A percentile compares a stretch with the other conserved stretches of the same genome.
phyloP scores from a whole-genome alignment of 2,329 filamentous ascomycete species.

The Dactylella cylindrospora region DNA sequence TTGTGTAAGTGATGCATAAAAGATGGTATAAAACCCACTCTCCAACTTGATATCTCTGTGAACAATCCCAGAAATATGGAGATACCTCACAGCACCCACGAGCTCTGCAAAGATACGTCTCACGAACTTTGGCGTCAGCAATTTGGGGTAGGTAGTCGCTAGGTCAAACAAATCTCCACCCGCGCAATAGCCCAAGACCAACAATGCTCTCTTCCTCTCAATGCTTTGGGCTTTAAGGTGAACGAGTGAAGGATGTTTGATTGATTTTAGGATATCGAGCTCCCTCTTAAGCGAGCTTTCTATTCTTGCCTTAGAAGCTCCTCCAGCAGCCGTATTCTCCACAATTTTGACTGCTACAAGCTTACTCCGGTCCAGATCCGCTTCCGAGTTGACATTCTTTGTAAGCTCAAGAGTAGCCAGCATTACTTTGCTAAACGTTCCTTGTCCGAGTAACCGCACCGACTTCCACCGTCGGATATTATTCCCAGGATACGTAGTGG shows the following conservation, averaged over 20 bases:
- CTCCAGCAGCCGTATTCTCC: constrained; percentile 89
- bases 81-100: constrained; percentile 78
- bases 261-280: constrained; percentile 84
- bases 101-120: constrained; percentile 87
- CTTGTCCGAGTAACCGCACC: constrained; percentile 79
- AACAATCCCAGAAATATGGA: constrained; percentile 83
- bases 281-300: constrained; percentile 93
- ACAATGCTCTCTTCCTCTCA: constrained; percentile 75
- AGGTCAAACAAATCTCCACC: constrained; percentile 95
- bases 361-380: constrained; percentile 67
- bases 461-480: constrained; percentile 77
- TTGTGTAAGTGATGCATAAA: constrained; percentile 40
- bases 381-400: constrained; percentile 57
- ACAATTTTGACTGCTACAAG: constrained; percentile 94
- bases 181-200: constrained; percentile 88
- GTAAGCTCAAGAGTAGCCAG: constrained; percentile 73
- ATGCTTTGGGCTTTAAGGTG: constrained; percentile 90
- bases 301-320: constrained; percentile 80
- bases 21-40: constrained; percentile 63
- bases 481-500: constrained; percentile 65
- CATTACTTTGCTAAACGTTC: constrained; percentile 93
- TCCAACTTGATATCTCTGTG: constrained; percentile 98
- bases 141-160: constrained; percentile 65
- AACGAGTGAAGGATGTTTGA: constrained; percentile 86
- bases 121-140: constrained; percentile 67